Percentiles rank a stretch among this genome's conserved stretches.
These are phyloP conservation scores for Cladosporium sphaerospermum DNA, from an alignment of 2,329 filamentous ascomycete genomes.

Conservation along the genomic window DNA sequence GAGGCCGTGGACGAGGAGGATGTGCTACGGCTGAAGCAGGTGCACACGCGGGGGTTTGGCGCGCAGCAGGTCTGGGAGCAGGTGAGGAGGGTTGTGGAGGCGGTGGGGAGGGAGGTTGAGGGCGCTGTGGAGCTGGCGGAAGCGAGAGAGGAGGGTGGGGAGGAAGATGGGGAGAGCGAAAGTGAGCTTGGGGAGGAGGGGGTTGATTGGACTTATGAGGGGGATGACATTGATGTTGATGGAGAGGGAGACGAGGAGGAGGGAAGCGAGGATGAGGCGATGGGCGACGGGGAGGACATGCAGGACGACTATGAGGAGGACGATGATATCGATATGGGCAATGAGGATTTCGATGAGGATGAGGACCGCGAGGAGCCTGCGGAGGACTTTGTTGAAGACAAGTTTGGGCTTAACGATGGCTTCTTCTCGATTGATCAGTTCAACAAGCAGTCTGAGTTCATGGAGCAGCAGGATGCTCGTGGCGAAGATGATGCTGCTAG, in stretches of 20 bases:
- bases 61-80: constrained; percentile 92
- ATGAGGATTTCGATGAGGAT: constrained; percentile 35
- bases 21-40: constrained; percentile 68
- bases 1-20: constrained; percentile 44
- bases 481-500: constrained; percentile 70
- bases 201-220: constrained; percentile 34
- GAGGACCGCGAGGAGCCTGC: constrained; percentile 46
- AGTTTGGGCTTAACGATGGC: constrained; percentile 84
- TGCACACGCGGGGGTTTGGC: constrained; percentile 83
- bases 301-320: constrained; percentile 37
- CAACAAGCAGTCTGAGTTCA: constrained; percentile 84
- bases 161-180: constrained; percentile 24
- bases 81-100: constrained; percentile 72
- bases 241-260: constrained; percentile 30
- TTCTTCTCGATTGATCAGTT: constrained; percentile 98
- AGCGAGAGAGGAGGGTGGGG: constrained; percentile 25
- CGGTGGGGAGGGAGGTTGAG: constrained; percentile 51
- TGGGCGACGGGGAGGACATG: constrained; percentile 26
- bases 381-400: constrained; percentile 62
- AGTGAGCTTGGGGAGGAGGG: constrained; percentile 31
- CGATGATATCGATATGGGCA: constrained; percentile 35
- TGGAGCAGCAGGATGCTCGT: constrained; percentile 76
- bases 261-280: constrained; percentile 30
- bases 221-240: constrained; percentile 30
- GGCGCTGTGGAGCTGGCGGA: constrained; percentile 36